phyloP scores from a whole-genome alignment of 1,284 basidiomycete species.

The Ceratobasidium sp. region DNA sequence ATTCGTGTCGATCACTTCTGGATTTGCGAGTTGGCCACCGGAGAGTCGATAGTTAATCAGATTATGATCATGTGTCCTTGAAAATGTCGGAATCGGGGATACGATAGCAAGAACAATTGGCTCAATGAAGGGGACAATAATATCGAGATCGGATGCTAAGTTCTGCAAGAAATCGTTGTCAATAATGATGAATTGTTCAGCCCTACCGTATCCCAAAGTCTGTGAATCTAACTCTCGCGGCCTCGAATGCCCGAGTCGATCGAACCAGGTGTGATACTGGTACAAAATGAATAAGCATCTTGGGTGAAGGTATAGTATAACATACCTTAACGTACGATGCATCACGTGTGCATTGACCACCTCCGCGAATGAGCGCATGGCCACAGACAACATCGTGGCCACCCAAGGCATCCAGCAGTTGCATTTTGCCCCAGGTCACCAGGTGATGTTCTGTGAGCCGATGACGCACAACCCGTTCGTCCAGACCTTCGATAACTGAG shows the following conservation, averaged over 20 bases:
- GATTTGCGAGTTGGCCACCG: neutral
- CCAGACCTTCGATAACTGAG: too few relatives aligned
- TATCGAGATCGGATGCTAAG: too few relatives aligned
- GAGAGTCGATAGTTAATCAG: neutral
- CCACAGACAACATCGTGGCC: too few relatives aligned
- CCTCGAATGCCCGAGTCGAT: neutral
- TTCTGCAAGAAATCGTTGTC: constrained; percentile 10
- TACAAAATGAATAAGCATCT: neutral
- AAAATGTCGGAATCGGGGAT: neutral
- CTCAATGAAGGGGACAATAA: too few relatives aligned
- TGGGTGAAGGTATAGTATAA: neutral
- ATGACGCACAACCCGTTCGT: too few relatives aligned
- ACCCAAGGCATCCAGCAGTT: too few relatives aligned
- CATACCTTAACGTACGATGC: constrained; percentile 22
- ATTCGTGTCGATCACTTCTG: constrained; percentile 4
- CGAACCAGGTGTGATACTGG: constrained; percentile 13
- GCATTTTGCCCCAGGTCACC: too few relatives aligned
- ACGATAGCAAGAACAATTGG: neutral
- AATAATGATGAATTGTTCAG: constrained; percentile 8
- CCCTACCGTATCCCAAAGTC: constrained; percentile 7
- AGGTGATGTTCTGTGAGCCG: too few relatives aligned
- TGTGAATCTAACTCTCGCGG: too few relatives aligned
- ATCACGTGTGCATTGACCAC: constrained; percentile 16
- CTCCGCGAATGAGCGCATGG: too few relatives aligned
- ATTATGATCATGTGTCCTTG: too few relatives aligned